phyloP scores from a whole-genome alignment of 1,284 basidiomycete species.

The Boletellus deceptivus region DNA sequence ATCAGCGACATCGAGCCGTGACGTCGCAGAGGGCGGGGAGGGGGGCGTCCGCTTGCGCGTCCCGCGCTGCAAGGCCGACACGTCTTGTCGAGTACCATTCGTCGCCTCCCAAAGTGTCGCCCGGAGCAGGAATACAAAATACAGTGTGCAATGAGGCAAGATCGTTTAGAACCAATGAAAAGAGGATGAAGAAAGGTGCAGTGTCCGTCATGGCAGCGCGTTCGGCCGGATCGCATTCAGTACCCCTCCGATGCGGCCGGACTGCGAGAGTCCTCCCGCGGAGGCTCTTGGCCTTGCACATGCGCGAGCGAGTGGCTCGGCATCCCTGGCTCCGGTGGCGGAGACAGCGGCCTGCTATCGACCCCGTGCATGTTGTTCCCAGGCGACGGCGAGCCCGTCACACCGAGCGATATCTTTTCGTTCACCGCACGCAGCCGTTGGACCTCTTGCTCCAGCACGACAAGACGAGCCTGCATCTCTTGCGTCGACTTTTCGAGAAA shows the following conservation, averaged over 20 bases:
- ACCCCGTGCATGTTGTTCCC: conserved; percentile 34
- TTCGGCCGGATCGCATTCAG: conserved; percentile 20
- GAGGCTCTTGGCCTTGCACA: conserved; percentile 53
- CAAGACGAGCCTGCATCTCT: conserved; percentile 63
- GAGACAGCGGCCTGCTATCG: conserved; percentile 59
- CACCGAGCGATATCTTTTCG: conserved; percentile 73
- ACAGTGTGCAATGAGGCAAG: conserved; percentile 32
- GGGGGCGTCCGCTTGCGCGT: conserved; percentile 3
- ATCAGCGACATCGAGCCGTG: conserved; percentile 43
- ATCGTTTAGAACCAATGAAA: conserved; percentile 31
- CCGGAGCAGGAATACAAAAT: conserved; percentile 37
- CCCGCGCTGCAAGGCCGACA: conserved; percentile 33
- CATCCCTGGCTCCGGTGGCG: conserved; percentile 53
- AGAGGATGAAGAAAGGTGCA: conserved; percentile 20
- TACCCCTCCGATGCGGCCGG: conserved; percentile 59
- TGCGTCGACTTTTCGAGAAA: conserved; percentile 67
- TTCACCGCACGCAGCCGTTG: conserved; percentile 66
- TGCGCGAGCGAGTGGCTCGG: conserved; percentile 48
- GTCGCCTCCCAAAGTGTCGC: conserved; percentile 29
- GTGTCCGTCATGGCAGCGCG: conserved; percentile 22
- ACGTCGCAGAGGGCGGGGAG: conserved; percentile 21
- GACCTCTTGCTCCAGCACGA: conserved; percentile 63
- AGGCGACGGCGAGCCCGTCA: conserved; percentile 54
- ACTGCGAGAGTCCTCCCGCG: conserved; percentile 58
- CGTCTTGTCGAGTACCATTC: conserved; percentile 17